A percentile compares a stretch with the other conserved stretches of the same genome.
Conservation (phyloP, 163 green algal genomes). For the Chlorella variabilis region DNA sequence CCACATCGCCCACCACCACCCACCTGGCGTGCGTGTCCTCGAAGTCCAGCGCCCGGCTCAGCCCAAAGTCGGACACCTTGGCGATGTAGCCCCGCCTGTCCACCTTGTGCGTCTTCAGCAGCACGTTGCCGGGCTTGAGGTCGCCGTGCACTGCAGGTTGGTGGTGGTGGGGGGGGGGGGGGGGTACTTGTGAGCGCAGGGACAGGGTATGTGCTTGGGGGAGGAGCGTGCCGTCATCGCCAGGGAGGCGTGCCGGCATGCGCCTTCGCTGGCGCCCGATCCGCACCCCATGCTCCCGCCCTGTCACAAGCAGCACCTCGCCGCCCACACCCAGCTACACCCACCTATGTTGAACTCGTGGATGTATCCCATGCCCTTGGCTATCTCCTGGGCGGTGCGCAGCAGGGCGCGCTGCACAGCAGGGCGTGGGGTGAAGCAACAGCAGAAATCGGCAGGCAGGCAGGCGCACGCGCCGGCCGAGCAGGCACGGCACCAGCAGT, state of each 20-base stretch:
- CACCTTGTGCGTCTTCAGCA: constrained; percentile 65
- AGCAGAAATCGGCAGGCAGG: not conserved
- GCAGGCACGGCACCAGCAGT: not conserved
- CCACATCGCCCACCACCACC: not conserved
- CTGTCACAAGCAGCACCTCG: too few relatives aligned
- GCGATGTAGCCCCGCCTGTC: constrained; percentile 68
- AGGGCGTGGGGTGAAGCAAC: not conserved
- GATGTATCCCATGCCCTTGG: constrained; percentile 72
- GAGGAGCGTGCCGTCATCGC: too few relatives aligned
- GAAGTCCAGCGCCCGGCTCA: constrained; percentile 20
- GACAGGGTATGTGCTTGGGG: too few relatives aligned
- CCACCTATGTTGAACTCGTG: constrained; percentile 60
- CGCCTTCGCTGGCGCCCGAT: too few relatives aligned
- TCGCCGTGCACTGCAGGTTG: constrained; percentile 17
- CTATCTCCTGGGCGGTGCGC: constrained; percentile 67
- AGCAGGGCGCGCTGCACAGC: constrained; percentile 59
- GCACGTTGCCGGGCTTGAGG: constrained; percentile 77
- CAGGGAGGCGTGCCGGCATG: too few relatives aligned
- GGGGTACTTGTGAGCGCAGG: too few relatives aligned
- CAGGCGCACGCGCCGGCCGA: not conserved
- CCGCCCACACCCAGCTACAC: not conserved
- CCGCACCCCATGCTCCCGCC: too few relatives aligned
- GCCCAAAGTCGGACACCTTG: constrained; percentile 62
- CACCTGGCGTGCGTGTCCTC: constrained; percentile 15
- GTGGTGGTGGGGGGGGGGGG: too few relatives aligned